A percentile compares a stretch with the other conserved stretches of the same genome.
Evolutionary conservation across 2,329 filamentous ascomycete species (phyloP).

Genomic region (Sporothrix dimorphospora): DNA sequence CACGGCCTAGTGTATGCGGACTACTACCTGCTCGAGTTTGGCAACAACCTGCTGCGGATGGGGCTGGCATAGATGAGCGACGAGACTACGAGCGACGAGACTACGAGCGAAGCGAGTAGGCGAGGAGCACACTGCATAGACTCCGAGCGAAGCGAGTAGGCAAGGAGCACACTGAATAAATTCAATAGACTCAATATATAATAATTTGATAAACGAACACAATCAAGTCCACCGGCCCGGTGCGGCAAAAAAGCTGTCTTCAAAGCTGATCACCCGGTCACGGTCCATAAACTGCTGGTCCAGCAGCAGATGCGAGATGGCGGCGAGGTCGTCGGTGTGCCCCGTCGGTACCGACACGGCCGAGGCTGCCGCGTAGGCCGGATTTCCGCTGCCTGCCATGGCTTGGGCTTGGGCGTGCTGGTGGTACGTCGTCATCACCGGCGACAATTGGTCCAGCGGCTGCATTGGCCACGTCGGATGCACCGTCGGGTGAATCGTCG

Average conservation of each 20-base stretch:
- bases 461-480: conserved; percentile 16
- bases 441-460: conserved; percentile 11
- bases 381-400: not conserved
- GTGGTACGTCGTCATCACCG: conserved; percentile 6
- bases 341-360: conserved; percentile 1
- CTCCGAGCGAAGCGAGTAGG: too few relatives aligned
- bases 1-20: conserved; percentile 42
- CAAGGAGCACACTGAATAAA: too few relatives aligned
- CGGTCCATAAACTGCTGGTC: conserved; percentile 36
- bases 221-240: conserved; percentile 23
- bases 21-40: conserved; percentile 18
- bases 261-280: conserved; percentile 37
- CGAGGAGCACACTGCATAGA: too few relatives aligned
- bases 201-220: not conserved
- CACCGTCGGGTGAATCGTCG: not conserved
- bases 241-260: conserved; percentile 29
- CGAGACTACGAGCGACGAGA: not conserved
- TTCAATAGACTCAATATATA: too few relatives aligned
- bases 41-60: conserved; percentile 16
- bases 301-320: conserved; percentile 39
- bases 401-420: conserved; percentile 8
- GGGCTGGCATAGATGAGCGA: not conserved
- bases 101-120: too few relatives aligned
- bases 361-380: conserved; percentile 20
- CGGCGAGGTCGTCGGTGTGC: conserved; percentile 34